A percentile compares a stretch with the other conserved stretches of the same genome.
phyloP scores from a whole-genome alignment of 202 grass and related monocot genomes.

The Musa balbisiana region DNA sequence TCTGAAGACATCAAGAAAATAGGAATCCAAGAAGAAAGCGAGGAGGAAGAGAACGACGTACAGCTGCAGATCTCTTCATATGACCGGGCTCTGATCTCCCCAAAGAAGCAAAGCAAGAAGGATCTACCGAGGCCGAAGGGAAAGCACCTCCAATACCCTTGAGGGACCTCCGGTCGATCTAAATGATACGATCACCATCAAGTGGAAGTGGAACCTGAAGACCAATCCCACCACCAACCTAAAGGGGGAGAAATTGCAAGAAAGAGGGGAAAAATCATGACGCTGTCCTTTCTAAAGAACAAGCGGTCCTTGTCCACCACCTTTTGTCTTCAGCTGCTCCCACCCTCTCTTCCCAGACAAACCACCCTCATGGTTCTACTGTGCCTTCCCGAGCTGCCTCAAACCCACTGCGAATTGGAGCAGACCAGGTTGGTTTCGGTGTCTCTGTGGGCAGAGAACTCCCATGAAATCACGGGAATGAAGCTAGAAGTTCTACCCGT shows the following conservation, averaged over 20 bases:
- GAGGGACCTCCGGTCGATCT: not conserved
- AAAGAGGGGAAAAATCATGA: conserved; percentile 20
- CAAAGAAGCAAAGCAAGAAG: conserved; percentile 1
- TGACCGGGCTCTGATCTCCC: conserved; percentile 2
- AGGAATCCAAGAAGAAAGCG: conserved; percentile 10
- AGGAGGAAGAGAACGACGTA: conserved; percentile 26
- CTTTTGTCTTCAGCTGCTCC: conserved; percentile 34
- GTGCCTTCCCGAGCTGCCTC: not conserved
- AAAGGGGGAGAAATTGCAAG: conserved; percentile 13
- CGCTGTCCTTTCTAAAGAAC: conserved; percentile 36
- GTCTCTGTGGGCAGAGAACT: conserved; percentile 16
- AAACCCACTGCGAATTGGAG: conserved; percentile 18
- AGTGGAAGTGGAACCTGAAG: conserved; percentile 1
- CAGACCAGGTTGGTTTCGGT: conserved; percentile 19
- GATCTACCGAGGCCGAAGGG: not conserved
- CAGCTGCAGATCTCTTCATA: conserved; percentile 64
- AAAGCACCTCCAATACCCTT: not conserved
- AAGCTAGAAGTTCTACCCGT: not conserved
- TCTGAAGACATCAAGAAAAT: not conserved
- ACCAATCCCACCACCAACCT: conserved; percentile 19
- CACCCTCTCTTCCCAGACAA: not conserved
- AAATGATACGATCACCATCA: conserved; percentile 2
- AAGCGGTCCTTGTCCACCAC: conserved; percentile 38
- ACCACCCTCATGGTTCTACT: not conserved
- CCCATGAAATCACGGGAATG: conserved; percentile 15